A percentile compares a stretch with the other conserved stretches of the same genome.
Conservation (phyloP, 176 grass and related monocot genomes). For the Coix lacrymajobi region DNA sequence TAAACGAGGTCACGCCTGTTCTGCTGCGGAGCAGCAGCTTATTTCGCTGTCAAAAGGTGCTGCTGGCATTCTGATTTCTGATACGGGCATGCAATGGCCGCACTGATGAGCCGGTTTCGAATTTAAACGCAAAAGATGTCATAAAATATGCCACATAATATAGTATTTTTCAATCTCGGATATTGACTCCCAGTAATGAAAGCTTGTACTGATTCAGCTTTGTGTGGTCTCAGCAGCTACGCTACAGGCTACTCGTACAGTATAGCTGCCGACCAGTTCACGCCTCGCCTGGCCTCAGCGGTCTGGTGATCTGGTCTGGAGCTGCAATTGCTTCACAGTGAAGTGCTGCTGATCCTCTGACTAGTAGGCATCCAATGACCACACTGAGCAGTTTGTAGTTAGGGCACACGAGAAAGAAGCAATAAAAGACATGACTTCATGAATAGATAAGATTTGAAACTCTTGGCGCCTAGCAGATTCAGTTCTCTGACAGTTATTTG, state of each 20-base stretch:
- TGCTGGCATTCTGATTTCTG: neutral
- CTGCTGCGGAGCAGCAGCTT: neutral
- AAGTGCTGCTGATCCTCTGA: neutral
- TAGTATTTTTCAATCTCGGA: neutral
- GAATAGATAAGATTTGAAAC: neutral
- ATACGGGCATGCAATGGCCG: slow-evolving; percentile 10
- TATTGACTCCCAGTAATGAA: neutral
- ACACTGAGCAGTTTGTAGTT: neutral
- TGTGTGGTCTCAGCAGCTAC: neutral
- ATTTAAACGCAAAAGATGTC: neutral
- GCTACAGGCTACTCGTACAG: neutral
- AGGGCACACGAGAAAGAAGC: neutral
- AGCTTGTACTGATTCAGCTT: neutral
- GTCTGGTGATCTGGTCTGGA: slow-evolving; percentile 3
- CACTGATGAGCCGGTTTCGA: neutral
- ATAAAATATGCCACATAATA: neutral
- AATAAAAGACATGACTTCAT: neutral
- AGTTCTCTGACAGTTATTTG: neutral
- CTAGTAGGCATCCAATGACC: slow-evolving; percentile 22
- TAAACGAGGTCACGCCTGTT: neutral
- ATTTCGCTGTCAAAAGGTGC: neutral
- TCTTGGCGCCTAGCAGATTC: neutral
- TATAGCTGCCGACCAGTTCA: neutral
- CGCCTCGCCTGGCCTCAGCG: slow-evolving; percentile 7
- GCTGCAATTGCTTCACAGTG: slow-evolving; percentile 19